Percentiles rank a stretch among this genome's conserved stretches.
phyloP scores from a whole-genome alignment of 2,329 filamentous ascomycete genomes.

The Phyllosticta capitalensis region DNA sequence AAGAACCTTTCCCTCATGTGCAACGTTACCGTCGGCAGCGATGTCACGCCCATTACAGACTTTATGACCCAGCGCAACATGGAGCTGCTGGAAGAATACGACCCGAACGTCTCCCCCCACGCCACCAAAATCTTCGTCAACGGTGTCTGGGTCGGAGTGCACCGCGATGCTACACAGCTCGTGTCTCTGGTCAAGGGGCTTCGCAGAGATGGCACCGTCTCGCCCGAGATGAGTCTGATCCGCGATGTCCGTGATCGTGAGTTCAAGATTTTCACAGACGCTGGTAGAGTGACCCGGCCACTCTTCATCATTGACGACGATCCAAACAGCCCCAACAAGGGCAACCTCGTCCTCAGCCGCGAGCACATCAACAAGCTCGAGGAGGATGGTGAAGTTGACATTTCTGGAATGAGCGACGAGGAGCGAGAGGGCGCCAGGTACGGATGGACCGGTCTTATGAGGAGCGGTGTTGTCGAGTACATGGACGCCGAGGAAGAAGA shows the following conservation, averaged over 20 bases:
- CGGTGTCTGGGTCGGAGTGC: conserved; percentile 94
- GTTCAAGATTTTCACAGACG: conserved; percentile 98
- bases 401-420: conserved; percentile 47
- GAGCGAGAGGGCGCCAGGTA: conserved; percentile 54
- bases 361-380: conserved; percentile 72
- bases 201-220: conserved; percentile 72
- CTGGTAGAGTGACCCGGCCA: conserved; percentile 86
- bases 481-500: conserved; percentile 98
- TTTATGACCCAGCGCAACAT: conserved; percentile 95
- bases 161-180: conserved; percentile 77
- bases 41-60: conserved; percentile 79
- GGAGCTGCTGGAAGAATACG: conserved; percentile 92
- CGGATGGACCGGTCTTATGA: conserved; percentile 81
- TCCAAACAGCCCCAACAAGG: conserved; percentile 60
- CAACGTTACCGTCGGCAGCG: conserved; percentile 91
- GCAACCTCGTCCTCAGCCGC: conserved; percentile 72
- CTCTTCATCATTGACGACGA: conserved; percentile 91
- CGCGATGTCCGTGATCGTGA: conserved; percentile 94
- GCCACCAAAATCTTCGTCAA: conserved; percentile 98
- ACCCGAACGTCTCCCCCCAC: conserved; percentile 58
- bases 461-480: conserved; percentile 83
- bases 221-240: conserved; percentile 87
- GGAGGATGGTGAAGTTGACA: conserved; percentile 56
- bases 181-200: conserved; percentile 70
- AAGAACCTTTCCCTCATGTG: conserved; percentile 98